phyloP scores from a whole-genome alignment of 805 yeast genomes.

The Candida gorgasii region DNA sequence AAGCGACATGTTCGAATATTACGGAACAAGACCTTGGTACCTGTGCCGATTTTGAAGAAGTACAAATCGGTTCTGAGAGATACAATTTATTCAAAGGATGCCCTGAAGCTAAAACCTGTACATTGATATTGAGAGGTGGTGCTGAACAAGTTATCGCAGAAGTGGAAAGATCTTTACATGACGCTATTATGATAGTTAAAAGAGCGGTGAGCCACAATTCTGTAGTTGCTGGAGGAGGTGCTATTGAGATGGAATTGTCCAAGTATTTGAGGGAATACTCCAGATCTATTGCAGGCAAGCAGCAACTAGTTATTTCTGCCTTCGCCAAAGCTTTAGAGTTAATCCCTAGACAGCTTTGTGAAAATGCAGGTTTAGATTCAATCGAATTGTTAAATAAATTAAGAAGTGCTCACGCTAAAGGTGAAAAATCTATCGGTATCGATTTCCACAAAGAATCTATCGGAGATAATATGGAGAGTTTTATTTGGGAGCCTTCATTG shows the following conservation, averaged over 20 bases:
- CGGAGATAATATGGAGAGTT: conserved; percentile 79
- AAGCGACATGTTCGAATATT: conserved; percentile 72
- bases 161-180: conserved; percentile 92
- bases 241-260: conserved; percentile 96
- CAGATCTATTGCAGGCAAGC: conserved; percentile 89
- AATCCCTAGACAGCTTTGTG: conserved; percentile 96
- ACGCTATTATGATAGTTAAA: conserved; percentile 97
- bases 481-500: conserved; percentile 97
- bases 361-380: conserved; percentile 98
- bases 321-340: conserved; percentile 94
- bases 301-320: conserved; percentile 88
- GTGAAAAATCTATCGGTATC: conserved; percentile 88
- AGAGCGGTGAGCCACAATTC: conserved; percentile 84
- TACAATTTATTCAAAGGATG: conserved; percentile 92
- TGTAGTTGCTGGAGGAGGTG: conserved; percentile 99
- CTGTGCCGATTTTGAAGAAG: conserved; percentile 84
- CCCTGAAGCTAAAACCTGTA: conserved; percentile 89
- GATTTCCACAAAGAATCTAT: conserved; percentile 84
- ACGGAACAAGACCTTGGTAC: conserved; percentile 74
- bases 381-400: conserved; percentile 89
- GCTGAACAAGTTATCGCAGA: conserved; percentile 98
- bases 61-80: conserved; percentile 94
- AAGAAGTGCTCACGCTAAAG: conserved; percentile 92
- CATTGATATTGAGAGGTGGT: conserved; percentile 92
- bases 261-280: conserved; percentile 84